phyloP scores from a whole-genome alignment of 441 rosid genomes.

The Erodium texanum region DNA sequence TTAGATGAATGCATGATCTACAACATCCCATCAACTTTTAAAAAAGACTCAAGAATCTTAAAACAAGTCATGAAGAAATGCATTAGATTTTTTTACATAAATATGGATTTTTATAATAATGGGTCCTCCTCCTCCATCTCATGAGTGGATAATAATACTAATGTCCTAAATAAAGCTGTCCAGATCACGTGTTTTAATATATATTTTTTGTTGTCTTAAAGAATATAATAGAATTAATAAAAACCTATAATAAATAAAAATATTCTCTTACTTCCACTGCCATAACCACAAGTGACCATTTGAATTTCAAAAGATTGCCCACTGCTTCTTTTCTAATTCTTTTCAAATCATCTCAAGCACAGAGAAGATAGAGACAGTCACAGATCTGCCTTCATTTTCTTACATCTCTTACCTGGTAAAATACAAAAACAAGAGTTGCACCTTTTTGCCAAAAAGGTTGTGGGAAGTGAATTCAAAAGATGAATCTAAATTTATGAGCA shows the following conservation, averaged over 20 bases:
- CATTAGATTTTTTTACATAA: background rate
- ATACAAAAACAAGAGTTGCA: background rate
- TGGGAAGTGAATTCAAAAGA: background rate
- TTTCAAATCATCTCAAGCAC: background rate
- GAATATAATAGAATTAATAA: background rate
- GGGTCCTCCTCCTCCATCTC: background rate
- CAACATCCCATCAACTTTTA: constrained; percentile 2
- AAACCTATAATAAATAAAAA: background rate
- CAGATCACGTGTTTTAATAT: background rate
- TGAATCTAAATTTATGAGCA: background rate
- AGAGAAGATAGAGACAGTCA: background rate
- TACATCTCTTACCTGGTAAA: background rate
- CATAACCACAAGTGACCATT: background rate
- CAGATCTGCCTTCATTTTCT: background rate
- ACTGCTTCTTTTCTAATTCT: background rate
- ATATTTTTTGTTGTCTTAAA: background rate
- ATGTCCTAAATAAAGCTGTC: background rate
- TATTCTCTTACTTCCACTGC: background rate
- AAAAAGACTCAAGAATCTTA: background rate
- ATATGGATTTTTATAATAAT: background rate
- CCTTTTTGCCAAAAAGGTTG: background rate
- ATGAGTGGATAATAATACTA: constrained; percentile 3
- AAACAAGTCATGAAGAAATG: background rate
- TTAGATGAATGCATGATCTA: background rate
- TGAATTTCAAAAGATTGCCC: background rate